phyloP scores from a whole-genome alignment of 1,284 basidiomycete species.

The Bjerkandera adusta region DNA sequence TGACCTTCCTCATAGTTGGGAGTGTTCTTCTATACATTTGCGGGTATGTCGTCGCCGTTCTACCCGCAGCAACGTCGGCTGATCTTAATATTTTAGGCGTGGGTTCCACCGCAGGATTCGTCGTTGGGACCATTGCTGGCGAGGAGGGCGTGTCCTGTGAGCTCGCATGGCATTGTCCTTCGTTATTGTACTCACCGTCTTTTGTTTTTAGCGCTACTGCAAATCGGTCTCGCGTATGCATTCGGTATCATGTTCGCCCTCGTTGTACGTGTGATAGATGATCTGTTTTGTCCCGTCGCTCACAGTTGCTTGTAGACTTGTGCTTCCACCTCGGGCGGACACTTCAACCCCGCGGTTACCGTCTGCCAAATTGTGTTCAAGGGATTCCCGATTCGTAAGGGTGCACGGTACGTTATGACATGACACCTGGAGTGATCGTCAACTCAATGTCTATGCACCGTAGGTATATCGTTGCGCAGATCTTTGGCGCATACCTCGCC shows the following conservation, averaged over 20 bases:
- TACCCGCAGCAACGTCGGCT: not conserved
- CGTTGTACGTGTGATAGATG: constrained; percentile 19
- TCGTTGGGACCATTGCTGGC: constrained; percentile 48
- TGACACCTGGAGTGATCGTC: not conserved
- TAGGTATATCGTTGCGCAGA: constrained; percentile 64
- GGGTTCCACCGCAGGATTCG: constrained; percentile 54
- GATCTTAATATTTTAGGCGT: constrained; percentile 38
- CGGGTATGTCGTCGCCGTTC: constrained; percentile 34
- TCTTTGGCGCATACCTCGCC: constrained; percentile 61
- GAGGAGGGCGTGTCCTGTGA: constrained; percentile 39
- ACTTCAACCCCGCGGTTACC: constrained; percentile 64
- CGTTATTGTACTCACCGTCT: not conserved
- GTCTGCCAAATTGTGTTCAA: constrained; percentile 51
- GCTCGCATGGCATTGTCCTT: too few relatives aligned
- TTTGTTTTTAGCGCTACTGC: constrained; percentile 45
- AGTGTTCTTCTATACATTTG: constrained; percentile 54
- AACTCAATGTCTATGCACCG: not conserved
- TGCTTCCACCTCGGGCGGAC: constrained; percentile 56
- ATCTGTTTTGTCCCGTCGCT: not conserved
- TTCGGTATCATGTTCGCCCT: constrained; percentile 64
- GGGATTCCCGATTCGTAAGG: constrained; percentile 56
- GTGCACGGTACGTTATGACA: constrained; percentile 36
- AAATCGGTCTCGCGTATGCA: constrained; percentile 63
- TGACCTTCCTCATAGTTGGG: constrained; percentile 29
- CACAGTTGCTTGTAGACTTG: constrained; percentile 32